phyloP scores from a whole-genome alignment of 2,329 filamentous ascomycete genomes.

The Hypoxylon sp. region DNA sequence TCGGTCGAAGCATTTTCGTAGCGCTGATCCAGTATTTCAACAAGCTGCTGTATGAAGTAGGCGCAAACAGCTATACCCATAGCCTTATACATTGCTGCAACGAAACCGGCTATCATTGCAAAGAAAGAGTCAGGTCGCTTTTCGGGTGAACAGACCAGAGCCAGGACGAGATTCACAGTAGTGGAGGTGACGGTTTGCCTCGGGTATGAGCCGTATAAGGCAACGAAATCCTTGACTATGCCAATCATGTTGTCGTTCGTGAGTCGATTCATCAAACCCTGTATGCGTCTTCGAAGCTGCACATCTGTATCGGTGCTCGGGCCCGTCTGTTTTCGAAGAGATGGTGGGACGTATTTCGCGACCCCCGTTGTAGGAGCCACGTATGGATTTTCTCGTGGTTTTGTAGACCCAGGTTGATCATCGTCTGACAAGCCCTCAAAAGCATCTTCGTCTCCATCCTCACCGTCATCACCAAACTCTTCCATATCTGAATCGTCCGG shows the following conservation, averaged over 20 bases:
- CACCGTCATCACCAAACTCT: conserved; percentile 32
- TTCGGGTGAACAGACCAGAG: conserved; percentile 82
- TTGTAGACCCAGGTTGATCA: conserved; percentile 50
- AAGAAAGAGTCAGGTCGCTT: conserved; percentile 88
- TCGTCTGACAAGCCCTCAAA: conserved; percentile 57
- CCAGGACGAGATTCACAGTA: conserved; percentile 80
- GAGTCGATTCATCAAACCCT: conserved; percentile 91
- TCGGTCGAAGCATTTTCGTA: conserved; percentile 62
- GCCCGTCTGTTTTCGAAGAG: conserved; percentile 73
- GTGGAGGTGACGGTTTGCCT: conserved; percentile 89
- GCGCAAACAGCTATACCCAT: conserved; percentile 91
- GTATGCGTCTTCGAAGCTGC: conserved; percentile 81
- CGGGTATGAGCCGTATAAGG: conserved; percentile 84
- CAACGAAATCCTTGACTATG: conserved; percentile 84
- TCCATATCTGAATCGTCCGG: not conserved
- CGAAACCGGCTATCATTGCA: conserved; percentile 89
- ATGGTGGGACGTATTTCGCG: conserved; percentile 90
- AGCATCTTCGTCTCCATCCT: conserved; percentile 48
- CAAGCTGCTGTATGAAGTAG: conserved; percentile 81
- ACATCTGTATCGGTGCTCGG: conserved; percentile 74
- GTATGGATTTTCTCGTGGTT: conserved; percentile 85
- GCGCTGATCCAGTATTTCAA: conserved; percentile 77
- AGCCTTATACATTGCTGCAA: conserved; percentile 87
- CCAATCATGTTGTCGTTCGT: conserved; percentile 91
- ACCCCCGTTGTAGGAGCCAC: conserved; percentile 72